Conservation (phyloP, 306 rosid species). For the Pachyrhizus erosus region DNA sequence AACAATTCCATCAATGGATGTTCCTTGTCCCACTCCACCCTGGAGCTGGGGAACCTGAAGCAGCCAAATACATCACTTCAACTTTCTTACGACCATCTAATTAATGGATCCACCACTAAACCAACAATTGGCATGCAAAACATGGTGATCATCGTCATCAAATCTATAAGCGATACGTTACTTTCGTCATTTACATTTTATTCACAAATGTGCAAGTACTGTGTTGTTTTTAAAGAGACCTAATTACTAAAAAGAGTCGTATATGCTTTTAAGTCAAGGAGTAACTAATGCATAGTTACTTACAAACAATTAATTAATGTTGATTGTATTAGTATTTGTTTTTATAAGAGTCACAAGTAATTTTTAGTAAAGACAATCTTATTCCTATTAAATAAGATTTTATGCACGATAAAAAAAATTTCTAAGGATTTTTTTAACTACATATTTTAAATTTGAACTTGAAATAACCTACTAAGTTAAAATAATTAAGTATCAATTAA, state of each 20-base stretch:
- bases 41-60: constrained; percentile 22
- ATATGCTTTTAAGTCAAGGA: neutral
- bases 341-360: no score
- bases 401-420: no score
- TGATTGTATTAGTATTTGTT: neutral
- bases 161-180: neutral
- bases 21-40: constrained; percentile 40
- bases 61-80: constrained; percentile 12
- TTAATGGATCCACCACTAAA: constrained; percentile 8
- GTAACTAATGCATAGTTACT: neutral
- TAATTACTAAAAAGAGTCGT: neutral
- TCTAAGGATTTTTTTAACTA: no score
- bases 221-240: neutral
- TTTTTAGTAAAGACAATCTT: no score
- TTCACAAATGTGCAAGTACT: neutral
- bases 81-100: constrained; percentile 14
- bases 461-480: no score
- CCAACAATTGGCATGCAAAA: constrained; percentile 23
- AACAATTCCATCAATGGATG: constrained; percentile 34
- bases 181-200: neutral
- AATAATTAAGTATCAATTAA: no score
- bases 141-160: constrained; percentile 6
- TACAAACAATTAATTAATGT: neutral
- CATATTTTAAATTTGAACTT: no score
- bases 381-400: no score